A percentile compares a stretch with the other conserved stretches of the same genome.
These are phyloP conservation scores for Phialemonium atrogriseum DNA, from an alignment of 2,329 filamentous ascomycete genomes.

Conservation along the genomic window DNA sequence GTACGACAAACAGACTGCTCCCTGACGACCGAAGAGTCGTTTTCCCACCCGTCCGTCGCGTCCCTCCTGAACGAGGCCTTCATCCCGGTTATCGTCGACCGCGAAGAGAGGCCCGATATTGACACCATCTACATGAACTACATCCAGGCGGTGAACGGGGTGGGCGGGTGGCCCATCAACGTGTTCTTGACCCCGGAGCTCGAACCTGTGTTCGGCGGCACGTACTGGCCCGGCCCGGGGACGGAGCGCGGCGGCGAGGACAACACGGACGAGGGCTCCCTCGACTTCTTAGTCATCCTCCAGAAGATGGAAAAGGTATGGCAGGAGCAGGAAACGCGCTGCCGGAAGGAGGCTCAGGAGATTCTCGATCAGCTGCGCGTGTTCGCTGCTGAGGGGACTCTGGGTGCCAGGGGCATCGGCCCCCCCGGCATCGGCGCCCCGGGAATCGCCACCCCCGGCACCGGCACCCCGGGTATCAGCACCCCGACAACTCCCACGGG, in stretches of 20 bases:
- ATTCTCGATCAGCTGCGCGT: conserved; percentile 74
- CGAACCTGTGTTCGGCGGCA: conserved; percentile 90
- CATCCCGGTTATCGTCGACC: conserved; percentile 85
- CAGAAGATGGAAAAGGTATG: conserved; percentile 69
- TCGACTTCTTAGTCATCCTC: conserved; percentile 78
- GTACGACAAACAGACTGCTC: conserved; percentile 71
- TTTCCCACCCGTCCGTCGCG: conserved; percentile 75
- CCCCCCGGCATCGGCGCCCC: neutral
- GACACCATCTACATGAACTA: conserved; percentile 99
- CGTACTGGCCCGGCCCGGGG: conserved; percentile 85
- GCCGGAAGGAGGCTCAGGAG: conserved; percentile 73
- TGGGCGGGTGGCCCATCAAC: conserved; percentile 90
- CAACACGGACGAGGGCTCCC: conserved; percentile 45
- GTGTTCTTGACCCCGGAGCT: conserved; percentile 93
- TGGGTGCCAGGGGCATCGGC: conserved; percentile 32
- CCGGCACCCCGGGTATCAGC: no score
- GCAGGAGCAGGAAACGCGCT: conserved; percentile 76
- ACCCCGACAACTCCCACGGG: no score
- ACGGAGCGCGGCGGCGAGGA: conserved; percentile 36
- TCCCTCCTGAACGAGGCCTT: conserved; percentile 77
- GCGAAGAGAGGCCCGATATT: conserved; percentile 88
- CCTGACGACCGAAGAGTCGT: conserved; percentile 89
- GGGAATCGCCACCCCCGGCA: no score
- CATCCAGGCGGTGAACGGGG: conserved; percentile 83
- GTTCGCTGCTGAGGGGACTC: conserved; percentile 81